Evolutionary conservation across 1,284 basidiomycete genomes (phyloP), one percentile per base, ranked within the genome.

Genomic region (Moniliophthora roreri): DNA sequence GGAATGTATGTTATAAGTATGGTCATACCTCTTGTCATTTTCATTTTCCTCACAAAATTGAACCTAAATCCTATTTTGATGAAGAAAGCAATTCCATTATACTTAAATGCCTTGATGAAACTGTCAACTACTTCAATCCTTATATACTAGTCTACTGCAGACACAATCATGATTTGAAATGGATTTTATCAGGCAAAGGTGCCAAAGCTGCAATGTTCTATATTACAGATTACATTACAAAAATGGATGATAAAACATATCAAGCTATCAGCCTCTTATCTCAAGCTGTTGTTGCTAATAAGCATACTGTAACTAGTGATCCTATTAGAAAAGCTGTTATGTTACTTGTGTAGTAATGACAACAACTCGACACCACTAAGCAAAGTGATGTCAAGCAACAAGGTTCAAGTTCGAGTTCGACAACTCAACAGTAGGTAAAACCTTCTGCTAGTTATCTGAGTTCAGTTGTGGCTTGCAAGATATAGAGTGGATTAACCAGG

Each of bases 201-300:
- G 63, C 64, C 1, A 68, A 66, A 42, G 66, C 66, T 4, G 57
- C 66, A 0, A 38, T 68, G 9, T 61, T 66, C 23, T 69, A 69
- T 50, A 63, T 68, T 15, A 66, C 67, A 0, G 62, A 68, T 48
- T 69, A 69, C 46, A 68, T 69, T 11, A 67, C 63, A 0, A 70
- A 70, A 42, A 51, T 64, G 4, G 51, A 60, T 10, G 21, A 66
- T 3, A 62, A 63, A 20, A 55, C 63, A 5, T 60, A 64, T 34
- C 40, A 58, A 9, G 32, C n/a, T n/a, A n/a, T n/a, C n/a, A n/a
- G n/a, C n/a, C n/a, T n/a, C n/a, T n/a, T n/a, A n/a, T n/a, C n/a
- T n/a, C n/a, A n/a, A n/a, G n/a, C n/a, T n/a, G n/a, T n/a, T n/a
- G n/a, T n/a, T n/a, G n/a, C n/a, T n/a, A n/a, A n/a, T n/a, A n/a